Base-by-base conservation (phyloP, 2,329 filamentous ascomycete genomes). In the Aspergillus luchuensis region DNA sequence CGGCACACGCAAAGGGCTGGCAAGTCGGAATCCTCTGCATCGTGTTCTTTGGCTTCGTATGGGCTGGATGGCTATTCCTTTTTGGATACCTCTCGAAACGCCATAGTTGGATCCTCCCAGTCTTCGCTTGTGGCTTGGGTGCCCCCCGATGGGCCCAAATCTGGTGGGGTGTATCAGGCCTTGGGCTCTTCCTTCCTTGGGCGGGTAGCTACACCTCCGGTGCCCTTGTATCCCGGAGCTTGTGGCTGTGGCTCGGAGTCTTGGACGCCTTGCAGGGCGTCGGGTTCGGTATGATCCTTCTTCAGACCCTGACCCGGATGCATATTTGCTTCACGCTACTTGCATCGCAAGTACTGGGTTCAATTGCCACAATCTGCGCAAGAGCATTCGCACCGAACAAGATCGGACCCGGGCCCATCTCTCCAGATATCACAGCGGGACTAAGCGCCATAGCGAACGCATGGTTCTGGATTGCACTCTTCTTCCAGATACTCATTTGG, bases 221-320 rank as follows among this genome's bases (percentile, higher is more conserved):
- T 3, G 85, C 87, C 0, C 71, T 89, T 0, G 73, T 86, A 8
- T 84, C 84, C 2, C 79, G 87, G 45, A 76, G 79, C 58, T 74
- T 89, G 4, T 89, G 87, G 87, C 79, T 89, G 10, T 90, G 87
- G 87, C 81, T 90, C 0, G 87, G 87, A 43, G 81, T 89, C 4
- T 78, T 89, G 8, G 87, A 90, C 66, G 81, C 85, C 8, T 75
- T 89, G 6, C 87, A 90, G 71, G 86, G 86, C 41, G 83, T 89
- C 2, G 87, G 87, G 2, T 84, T 89, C 57, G 87, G 87, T 57
- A 89, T 89, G 86, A 85, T 89, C 55, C 77, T 90, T 4, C 74
- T 89, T 45, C 85, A 88, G 70, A 89, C 87, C 0, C 74, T 88
- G 65, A 89, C 87, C 1, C 78, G 87, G 19, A 81, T 88, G 71